Evolutionary conservation across 2,329 filamentous ascomycete genomes (phyloP).

Genomic region (Basipetospora chlamydospora): DNA sequence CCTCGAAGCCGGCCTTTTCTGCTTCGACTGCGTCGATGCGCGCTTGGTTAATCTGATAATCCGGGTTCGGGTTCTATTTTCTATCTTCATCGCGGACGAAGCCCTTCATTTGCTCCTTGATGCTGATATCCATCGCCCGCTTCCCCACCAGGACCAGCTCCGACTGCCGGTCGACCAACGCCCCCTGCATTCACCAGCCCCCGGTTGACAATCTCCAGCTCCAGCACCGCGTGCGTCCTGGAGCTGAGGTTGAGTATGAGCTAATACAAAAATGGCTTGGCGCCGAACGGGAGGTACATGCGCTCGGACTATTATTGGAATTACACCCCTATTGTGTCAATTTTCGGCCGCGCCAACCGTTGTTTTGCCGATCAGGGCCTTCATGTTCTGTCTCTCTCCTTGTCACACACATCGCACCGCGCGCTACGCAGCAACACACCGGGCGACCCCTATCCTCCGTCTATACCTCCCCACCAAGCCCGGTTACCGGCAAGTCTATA

Average conservation of each 20-base stretch:
- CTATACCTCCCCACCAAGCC: too few species aligned
- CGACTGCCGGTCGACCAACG: conserved; percentile 23
- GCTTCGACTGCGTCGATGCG: conserved; percentile 24
- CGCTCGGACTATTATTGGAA: too few species aligned
- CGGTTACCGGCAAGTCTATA: too few species aligned
- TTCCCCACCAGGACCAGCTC: conserved; percentile 29
- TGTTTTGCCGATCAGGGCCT: too few species aligned
- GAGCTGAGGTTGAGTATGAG: conserved; percentile 28
- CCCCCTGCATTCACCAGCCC: conserved; percentile 19
- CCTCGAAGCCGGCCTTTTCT: conserved; percentile 20
- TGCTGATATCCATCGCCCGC: conserved; percentile 21
- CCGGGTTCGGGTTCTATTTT: conserved; percentile 18
- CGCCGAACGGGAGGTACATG: too few species aligned
- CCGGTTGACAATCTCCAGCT: conserved; percentile 25
- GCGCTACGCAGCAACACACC: too few species aligned
- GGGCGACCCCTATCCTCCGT: too few species aligned
- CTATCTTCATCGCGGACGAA: conserved; percentile 17
- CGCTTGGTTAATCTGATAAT: conserved; percentile 18
- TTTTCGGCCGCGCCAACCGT: too few species aligned
- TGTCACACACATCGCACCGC: too few species aligned
- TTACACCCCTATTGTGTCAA: too few species aligned
- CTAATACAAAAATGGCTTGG: too few species aligned
- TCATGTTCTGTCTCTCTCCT: too few species aligned
- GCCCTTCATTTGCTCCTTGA: conserved; percentile 21
- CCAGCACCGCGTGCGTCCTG: conserved; percentile 26